Base-by-base conservation (phyloP, 2,329 filamentous ascomycete species). In the Didymellaceae sp. region DNA sequence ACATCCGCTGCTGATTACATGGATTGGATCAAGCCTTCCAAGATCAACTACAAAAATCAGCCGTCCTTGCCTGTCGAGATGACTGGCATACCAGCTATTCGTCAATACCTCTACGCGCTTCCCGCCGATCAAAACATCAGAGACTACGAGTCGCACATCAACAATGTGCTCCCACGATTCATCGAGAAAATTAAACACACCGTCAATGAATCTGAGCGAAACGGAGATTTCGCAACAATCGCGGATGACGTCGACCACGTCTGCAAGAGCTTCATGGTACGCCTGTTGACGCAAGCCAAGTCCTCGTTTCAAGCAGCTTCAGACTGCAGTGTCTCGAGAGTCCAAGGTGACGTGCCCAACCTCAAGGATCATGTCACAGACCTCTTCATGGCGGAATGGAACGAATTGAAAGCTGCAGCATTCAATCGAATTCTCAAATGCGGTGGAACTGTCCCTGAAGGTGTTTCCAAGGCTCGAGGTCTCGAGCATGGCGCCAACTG, bases 1-100 rank as follows among this genome's bases (percentile, higher is more conserved):
- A 37, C 53, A 1, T 64, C 62, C 2, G 46, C 62, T 1, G 31
- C 56, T 0, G 56, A 63, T 0, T 64, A 66, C 14, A 59, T 62
- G 59, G 31, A 45, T 0, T 64, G 54, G 58, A 61, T 63, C 10
- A 54, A 51, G 32, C 28, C 18, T 4, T 21, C 30, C 1, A 59
- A 59, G n/a, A 52, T 61, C 8, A 11, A 18, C 2, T 63, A 54
- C 35, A 35, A 21, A 0, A 33, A 51, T 9, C 57, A 58, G 22
- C 58, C 61, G 2, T 38, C 55, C 1, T 20, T 64, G 2, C 37
- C 44, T 0, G 48, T 58, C 0, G 49, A 52, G 5, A 25, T 44
- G 17, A 66, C 59, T 10, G 59, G 59, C 2, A 45, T 66, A 4
- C 61, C 62, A 7, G 30, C 14, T 0, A 45, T 66, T 14, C 55